Percentiles rank a stretch among this genome's conserved stretches.
These are phyloP conservation scores for Syncephalastrum sp. DNA, from an alignment of 371 early-diverging fungal species.

Conservation along the genomic window DNA sequence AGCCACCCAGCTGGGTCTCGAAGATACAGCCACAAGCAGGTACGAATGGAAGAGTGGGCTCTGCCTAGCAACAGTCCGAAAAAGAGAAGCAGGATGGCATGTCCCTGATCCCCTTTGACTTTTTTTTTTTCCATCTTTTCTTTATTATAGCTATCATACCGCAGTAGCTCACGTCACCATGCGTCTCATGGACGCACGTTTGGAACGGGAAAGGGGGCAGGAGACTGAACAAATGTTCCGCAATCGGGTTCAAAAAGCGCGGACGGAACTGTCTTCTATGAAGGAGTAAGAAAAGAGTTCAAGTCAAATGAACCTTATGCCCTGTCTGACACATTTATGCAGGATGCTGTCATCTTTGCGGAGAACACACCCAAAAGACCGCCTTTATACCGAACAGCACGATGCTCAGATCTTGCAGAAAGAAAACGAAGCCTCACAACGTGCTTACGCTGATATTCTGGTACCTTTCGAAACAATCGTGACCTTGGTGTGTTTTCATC, in stretches of 20 bases:
- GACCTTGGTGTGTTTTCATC: not conserved
- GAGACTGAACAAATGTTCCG: constrained; percentile 14
- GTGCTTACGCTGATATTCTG: constrained; percentile 9
- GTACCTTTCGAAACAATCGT: constrained; percentile 4
- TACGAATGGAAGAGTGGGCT: not conserved
- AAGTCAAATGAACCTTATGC: not conserved
- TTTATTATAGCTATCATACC: constrained; percentile 12
- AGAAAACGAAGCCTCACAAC: constrained; percentile 7
- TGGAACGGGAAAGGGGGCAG: constrained; percentile 14
- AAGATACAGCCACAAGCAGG: constrained; percentile 17
- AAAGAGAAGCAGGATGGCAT: too few relatives aligned
- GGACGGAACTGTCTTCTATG: constrained; percentile 14
- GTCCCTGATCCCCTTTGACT: not conserved
- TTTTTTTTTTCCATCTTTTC: not conserved
- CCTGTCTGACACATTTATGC: not conserved
- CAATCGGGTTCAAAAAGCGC: constrained; percentile 14
- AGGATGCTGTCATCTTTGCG: constrained; percentile 11
- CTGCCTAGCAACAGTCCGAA: not conserved
- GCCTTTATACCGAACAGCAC: constrained; percentile 4
- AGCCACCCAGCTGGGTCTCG: constrained; percentile 15
- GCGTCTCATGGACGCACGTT: constrained; percentile 12
- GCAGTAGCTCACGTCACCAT: constrained; percentile 17
- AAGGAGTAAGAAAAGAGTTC: constrained; percentile 9
- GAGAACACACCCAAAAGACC: not conserved
- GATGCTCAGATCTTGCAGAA: constrained; percentile 6